A percentile compares a stretch with the other conserved stretches of the same genome.
These are phyloP conservation scores for Syzygium malaccense DNA, from an alignment of 441 rosid species.

Conservation along the genomic window DNA sequence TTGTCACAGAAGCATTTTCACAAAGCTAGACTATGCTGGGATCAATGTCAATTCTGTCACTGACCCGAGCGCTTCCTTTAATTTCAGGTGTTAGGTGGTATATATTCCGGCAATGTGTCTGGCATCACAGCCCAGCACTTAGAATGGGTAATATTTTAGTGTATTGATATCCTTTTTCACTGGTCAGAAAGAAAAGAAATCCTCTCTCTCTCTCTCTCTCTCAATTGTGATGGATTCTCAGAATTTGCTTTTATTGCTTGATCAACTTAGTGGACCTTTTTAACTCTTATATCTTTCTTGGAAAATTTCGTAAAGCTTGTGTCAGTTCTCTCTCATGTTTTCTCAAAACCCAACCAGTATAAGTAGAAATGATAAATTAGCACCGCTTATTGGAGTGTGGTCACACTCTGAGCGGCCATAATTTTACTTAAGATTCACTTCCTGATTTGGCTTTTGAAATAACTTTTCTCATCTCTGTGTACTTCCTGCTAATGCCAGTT, in stretches of 20 bases:
- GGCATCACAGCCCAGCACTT: conserved; percentile 94
- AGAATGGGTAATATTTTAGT: conserved; percentile 63
- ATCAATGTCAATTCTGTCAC: background rate
- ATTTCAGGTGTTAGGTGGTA: conserved; percentile 80
- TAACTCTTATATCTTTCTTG: background rate
- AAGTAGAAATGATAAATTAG: background rate
- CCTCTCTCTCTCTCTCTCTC: background rate
- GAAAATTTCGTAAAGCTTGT: background rate
- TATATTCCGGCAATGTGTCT: conserved; percentile 67
- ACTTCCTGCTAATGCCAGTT: background rate
- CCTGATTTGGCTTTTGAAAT: background rate
- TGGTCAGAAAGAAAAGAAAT: background rate
- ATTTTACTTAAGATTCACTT: background rate
- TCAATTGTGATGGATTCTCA: background rate
- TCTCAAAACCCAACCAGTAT: background rate
- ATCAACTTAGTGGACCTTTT: background rate
- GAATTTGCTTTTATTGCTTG: background rate
- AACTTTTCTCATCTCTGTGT: background rate
- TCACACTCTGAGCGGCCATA: background rate
- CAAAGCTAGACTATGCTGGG: background rate
- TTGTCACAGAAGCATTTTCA: background rate
- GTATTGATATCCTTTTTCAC: background rate
- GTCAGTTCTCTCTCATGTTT: background rate
- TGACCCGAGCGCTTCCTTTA: background rate
- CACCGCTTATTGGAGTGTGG: background rate